Percentiles rank a stretch among this genome's conserved stretches.
Evolutionary conservation across 2,329 filamentous ascomycete species (phyloP).

Genomic region (Neonectria ditissima): DNA sequence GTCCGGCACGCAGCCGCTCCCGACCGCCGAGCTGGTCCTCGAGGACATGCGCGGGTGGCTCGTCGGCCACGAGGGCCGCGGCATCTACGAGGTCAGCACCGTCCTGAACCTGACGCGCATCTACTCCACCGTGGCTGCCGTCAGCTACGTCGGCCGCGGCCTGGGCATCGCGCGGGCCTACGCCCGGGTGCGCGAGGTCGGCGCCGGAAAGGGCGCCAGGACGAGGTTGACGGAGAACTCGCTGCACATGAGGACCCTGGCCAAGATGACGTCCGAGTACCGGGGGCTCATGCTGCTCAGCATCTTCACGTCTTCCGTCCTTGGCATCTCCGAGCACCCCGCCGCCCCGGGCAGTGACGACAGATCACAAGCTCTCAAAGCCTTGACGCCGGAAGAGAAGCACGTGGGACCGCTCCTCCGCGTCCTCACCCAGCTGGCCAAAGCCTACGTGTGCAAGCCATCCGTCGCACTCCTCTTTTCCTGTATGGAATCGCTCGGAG

Average conservation of each 20-base stretch:
- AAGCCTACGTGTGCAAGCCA: conserved; percentile 67
- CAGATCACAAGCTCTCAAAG: conserved; percentile 38
- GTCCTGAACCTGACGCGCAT: conserved; percentile 76
- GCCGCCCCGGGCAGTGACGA: conserved; percentile 10
- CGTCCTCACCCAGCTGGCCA: conserved; percentile 69
- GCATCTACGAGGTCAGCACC: conserved; percentile 75
- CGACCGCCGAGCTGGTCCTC: conserved; percentile 78
- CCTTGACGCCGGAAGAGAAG: conserved; percentile 49
- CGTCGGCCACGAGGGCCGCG: conserved; percentile 73
- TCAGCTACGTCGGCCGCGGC: conserved; percentile 66
- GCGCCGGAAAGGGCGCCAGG: conserved; percentile 56
- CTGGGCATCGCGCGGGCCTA: conserved; percentile 69
- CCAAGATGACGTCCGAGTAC: conserved; percentile 67
- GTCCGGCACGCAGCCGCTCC: conserved; percentile 75
- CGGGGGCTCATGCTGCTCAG: conserved; percentile 67
- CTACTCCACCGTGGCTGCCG: conserved; percentile 65
- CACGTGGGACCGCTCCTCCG: conserved; percentile 62
- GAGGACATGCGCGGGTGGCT: conserved; percentile 73
- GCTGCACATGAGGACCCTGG: conserved; percentile 69
- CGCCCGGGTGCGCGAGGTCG: conserved; percentile 66
- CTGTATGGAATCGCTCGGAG: conserved; percentile 74
- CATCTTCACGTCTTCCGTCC: conserved; percentile 64
- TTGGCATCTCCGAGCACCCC: conserved; percentile 66
- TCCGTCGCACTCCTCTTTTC: conserved; percentile 63
- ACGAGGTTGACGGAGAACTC: conserved; percentile 63